phyloP scores from a whole-genome alignment of 2,329 filamentous ascomycete genomes.

The Xylaria hypoxylon region DNA sequence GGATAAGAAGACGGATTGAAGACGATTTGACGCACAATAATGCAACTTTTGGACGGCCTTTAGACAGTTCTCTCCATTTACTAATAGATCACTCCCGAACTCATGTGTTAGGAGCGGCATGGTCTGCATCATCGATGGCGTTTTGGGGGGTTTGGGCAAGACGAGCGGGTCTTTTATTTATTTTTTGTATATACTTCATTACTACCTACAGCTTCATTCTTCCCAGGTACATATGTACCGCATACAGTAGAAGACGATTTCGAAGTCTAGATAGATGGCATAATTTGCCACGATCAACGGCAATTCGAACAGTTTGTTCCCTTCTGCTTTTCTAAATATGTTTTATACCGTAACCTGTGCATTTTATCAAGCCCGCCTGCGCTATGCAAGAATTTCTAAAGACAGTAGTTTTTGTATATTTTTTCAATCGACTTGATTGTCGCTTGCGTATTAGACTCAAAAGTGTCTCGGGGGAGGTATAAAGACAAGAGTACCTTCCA shows the following conservation, averaged over 20 bases:
- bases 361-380: background rate
- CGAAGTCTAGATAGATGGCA: constrained; percentile 22
- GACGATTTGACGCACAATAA: constrained; percentile 27
- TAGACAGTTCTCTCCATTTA: constrained; percentile 29
- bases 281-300: background rate
- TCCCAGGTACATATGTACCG: background rate
- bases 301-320: background rate
- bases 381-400: background rate
- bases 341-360: background rate
- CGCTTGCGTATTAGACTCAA: no score
- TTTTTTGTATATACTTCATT: constrained; percentile 41
- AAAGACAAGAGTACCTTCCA: no score
- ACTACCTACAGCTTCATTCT: constrained; percentile 14
- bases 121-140: constrained; percentile 46
- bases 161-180: constrained; percentile 34
- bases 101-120: constrained; percentile 28
- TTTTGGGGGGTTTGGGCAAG: constrained; percentile 33
- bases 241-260: constrained; percentile 21
- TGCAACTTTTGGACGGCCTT: constrained; percentile 23
- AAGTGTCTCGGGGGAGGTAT: no score
- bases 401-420: background rate
- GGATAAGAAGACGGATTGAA: constrained; percentile 61
- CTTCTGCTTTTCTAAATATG: background rate
- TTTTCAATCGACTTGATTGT: no score
- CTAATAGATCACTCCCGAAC: constrained; percentile 27